These are phyloP conservation scores for Stagonosporopsis vannaccii DNA, from an alignment of 2,329 filamentous ascomycete genomes.

Conservation along the genomic window DNA sequence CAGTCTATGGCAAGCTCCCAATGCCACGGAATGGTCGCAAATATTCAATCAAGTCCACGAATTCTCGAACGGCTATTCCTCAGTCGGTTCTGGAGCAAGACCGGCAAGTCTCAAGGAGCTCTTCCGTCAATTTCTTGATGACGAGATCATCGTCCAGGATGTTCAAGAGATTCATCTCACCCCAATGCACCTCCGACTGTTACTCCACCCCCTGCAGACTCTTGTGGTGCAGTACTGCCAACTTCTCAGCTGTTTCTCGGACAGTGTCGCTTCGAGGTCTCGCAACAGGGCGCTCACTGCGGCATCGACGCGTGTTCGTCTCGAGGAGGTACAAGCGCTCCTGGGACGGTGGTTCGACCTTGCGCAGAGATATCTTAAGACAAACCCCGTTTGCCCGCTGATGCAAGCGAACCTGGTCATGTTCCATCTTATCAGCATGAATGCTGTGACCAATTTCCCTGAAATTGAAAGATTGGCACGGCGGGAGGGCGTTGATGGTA, in stretches of 20 bases:
- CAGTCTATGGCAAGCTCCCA: conserved; percentile 67
- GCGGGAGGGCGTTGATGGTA: conserved; percentile 64
- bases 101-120: conserved; percentile 69
- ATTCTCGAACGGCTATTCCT: conserved; percentile 61
- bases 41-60: conserved; percentile 67
- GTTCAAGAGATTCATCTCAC: conserved; percentile 59
- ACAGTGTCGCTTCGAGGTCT: conserved; percentile 58
- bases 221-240: conserved; percentile 71
- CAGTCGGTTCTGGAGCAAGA: conserved; percentile 60
- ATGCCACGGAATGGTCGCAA: conserved; percentile 65
- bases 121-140: conserved; percentile 72
- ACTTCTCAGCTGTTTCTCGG: conserved; percentile 70
- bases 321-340: conserved; percentile 70
- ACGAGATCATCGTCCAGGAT: conserved; percentile 62
- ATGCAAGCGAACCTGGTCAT: conserved; percentile 72
- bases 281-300: conserved; percentile 62
- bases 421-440: conserved; percentile 75
- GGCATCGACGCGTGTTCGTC: conserved; percentile 64
- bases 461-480: conserved; percentile 72
- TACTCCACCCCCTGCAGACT: conserved; percentile 73
- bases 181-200: conserved; percentile 67
- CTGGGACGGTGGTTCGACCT: conserved; percentile 73
- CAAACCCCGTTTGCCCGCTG: conserved; percentile 64
- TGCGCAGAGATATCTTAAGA: conserved; percentile 63
- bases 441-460: conserved; percentile 71